Percentiles rank a stretch among this genome's conserved stretches.
phyloP scores from a whole-genome alignment of 169 alveolate species.

The Perkinsus olseni region DNA sequence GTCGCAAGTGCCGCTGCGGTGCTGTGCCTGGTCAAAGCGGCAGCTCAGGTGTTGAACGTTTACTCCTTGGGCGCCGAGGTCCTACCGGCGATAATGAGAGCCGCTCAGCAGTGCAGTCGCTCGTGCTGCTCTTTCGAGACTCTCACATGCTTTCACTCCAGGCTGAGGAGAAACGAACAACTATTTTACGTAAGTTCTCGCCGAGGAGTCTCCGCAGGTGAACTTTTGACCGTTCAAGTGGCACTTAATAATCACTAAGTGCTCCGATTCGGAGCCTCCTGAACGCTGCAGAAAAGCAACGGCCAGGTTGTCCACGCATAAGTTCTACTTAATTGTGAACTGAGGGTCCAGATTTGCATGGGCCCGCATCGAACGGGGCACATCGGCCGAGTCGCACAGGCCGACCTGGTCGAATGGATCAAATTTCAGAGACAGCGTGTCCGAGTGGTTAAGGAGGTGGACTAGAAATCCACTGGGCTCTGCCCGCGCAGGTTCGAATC shows the following conservation, averaged over 20 bases:
- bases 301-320: no score
- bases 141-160: neutral
- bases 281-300: no score
- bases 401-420: neutral
- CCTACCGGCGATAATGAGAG: neutral
- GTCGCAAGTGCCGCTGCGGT: neutral
- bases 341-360: no score
- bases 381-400: no score
- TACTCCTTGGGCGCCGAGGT: neutral
- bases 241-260: no score
- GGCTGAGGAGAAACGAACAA: neutral
- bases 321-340: no score
- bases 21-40: neutral
- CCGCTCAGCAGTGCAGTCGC: neutral
- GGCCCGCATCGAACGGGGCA: no score
- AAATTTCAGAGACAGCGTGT: constrained; percentile 54
- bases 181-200: no score
- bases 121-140: neutral
- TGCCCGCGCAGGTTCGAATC: constrained; percentile 92
- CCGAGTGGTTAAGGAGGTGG: constrained; percentile 77
- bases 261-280: no score
- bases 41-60: no score
- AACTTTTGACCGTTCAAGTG: no score
- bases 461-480: constrained; percentile 81
- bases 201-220: no score